Evolutionary conservation across 2,329 filamentous ascomycete genomes (phyloP), one percentile per base, ranked within the genome.

Genomic region (Diaporthe caulivora): DNA sequence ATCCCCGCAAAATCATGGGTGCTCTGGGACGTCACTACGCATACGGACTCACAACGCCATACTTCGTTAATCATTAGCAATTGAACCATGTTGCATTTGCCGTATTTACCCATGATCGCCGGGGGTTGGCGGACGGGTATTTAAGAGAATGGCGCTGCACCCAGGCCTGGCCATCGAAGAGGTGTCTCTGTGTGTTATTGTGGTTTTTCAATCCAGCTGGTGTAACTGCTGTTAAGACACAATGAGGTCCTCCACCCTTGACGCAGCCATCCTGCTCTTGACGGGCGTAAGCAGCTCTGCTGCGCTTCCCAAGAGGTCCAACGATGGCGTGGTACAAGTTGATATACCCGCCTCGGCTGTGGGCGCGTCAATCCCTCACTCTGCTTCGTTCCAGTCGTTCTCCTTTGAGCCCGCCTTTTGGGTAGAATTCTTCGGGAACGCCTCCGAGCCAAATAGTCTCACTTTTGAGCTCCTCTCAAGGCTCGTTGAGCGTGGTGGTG

Each of bases 391-490:
- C 62, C 62, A 51, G 47, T 67, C 62, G 10, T 67, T 67, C 44
- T 67, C 62, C 2, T 67, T 67, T 26, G 62, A 67, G 31, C 62
- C 62, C 40, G 62, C 62, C n/a, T 67, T 67, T 31, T 67, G 62
- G 62, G 62, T 67, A 26, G 62, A 67, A 15, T 67, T 67, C 29
- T 67, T 67, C 9, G 62, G 62, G 4, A 67, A 67, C 21, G 62
- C 62, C 31, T 67, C 62, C 8, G 47, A 67, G 44, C 62, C 62
- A 4, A 67, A 67, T 53, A 44, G 11, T 9, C 62, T 67, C 62
- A 67, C 62, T 7, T 67, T 67, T 40, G 62, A 40, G 62, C 44
- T 67, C 29, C 62, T 67, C 31, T 53, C 62, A n/a, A 67, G 62
- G 47, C 62, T 67, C 21, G 31, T 67, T 15, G 62, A 67, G 47